Percentiles rank a stretch among this genome's conserved stretches.
Conservation (phyloP, 2,329 filamentous ascomycete genomes). For the Lasiodiplodia sp. region DNA sequence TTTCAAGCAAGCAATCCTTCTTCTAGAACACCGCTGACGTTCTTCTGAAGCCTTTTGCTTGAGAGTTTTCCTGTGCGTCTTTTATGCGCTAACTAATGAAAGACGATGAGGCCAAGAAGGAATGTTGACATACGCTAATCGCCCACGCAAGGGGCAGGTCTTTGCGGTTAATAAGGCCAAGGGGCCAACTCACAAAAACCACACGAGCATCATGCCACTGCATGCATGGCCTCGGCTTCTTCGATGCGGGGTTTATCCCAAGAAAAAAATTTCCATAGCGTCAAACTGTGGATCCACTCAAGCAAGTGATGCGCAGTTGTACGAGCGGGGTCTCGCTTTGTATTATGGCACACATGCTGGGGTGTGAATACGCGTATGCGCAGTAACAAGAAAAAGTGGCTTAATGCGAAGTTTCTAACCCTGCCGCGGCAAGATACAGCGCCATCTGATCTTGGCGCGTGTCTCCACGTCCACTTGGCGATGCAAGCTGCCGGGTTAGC, state of each 20-base stretch:
- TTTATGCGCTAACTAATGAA: too few species aligned
- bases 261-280: not conserved
- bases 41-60: not conserved
- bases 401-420: not conserved
- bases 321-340: not conserved
- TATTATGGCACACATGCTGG: not conserved
- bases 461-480: not conserved
- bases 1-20: not conserved
- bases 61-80: too few species aligned
- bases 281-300: not conserved
- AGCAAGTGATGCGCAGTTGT: not conserved
- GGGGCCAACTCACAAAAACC: not conserved
- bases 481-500: not conserved
- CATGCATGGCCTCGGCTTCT: not conserved
- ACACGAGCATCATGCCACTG: not conserved
- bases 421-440: not conserved
- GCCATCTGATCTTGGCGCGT: not conserved
- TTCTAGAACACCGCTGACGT: not conserved
- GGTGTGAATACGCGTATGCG: not conserved
- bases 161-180: not conserved
- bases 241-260: not conserved
- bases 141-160: too few species aligned
- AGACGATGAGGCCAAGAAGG: too few species aligned
- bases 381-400: not conserved
- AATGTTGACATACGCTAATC: too few species aligned